Conservation (phyloP, 352 stramenopile genomes). For the Globisporangium cystogenes region DNA sequence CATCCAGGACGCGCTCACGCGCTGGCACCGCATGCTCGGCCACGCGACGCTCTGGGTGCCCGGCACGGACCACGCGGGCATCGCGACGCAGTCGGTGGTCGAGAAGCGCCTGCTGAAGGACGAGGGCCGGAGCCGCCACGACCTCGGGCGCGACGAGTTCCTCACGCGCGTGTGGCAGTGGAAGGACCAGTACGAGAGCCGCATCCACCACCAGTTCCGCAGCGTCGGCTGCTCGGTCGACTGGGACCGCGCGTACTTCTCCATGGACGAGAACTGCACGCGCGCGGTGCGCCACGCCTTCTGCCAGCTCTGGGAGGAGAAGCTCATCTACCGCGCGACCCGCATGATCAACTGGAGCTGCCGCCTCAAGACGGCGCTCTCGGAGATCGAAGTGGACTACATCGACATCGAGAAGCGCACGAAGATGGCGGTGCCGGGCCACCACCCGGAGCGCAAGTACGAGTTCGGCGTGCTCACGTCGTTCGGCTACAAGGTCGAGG, state of each 20-base stretch:
- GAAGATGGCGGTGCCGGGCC: conserved; percentile 94
- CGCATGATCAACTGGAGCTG: conserved; percentile 99
- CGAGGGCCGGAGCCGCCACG: conserved; percentile 74
- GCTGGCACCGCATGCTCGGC: conserved; percentile 98
- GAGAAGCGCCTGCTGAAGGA: conserved; percentile 88
- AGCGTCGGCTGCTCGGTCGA: conserved; percentile 95
- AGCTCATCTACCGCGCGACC: conserved; percentile 97
- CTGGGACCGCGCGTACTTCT: conserved; percentile 97
- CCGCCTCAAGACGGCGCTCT: conserved; percentile 95
- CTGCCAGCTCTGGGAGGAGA: conserved; percentile 88
- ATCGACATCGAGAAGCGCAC: conserved; percentile 97
- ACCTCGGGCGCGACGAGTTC: conserved; percentile 92
- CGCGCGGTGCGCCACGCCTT: conserved; percentile 97
- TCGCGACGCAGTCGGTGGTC: conserved; percentile 95
- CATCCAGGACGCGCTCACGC: conserved; percentile 96
- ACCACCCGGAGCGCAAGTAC: conserved; percentile 95
- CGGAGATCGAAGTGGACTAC: conserved; percentile 98
- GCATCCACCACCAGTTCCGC: conserved; percentile 85
- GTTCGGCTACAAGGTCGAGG: conserved; percentile 97
- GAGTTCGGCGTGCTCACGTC: conserved; percentile 98
- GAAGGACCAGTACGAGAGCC: conserved; percentile 91
- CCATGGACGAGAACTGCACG: conserved; percentile 98
- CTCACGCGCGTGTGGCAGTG: conserved; percentile 95
- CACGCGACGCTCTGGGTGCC: conserved; percentile 97
- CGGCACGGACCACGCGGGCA: conserved; percentile 98